Evolutionary conservation across 1,139 yeast genomes (phyloP), one percentile per base, ranked within the genome.

Genomic region (Magnusiomyces suaveolens): DNA sequence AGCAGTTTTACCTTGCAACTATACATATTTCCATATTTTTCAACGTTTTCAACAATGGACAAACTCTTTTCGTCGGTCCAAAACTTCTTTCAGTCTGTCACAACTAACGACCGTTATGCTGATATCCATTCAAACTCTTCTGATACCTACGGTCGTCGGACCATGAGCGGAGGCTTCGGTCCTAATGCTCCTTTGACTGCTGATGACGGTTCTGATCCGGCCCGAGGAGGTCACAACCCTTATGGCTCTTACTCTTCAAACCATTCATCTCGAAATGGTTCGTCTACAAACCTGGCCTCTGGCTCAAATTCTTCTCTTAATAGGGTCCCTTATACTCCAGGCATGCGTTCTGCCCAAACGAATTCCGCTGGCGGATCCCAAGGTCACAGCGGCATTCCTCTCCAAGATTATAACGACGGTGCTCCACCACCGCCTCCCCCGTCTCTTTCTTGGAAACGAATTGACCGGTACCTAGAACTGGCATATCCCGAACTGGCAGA

Each of bases 401-500:
- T 79, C 63, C 74, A 74, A 60, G 80, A 79, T 58, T 77, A 75
- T 59, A 63, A 61, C 43, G 71, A 71, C 51, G 74, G 74, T 18
- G 79, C 75, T 57, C 86, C 88, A 21, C 87, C 89, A 4, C 78
- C 86, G 54, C 92, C 94, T 8, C 76, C 87, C 14, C 76, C 86
- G 21, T 77, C 77, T 55, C 78, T 84, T 18, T 76, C 88, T 56
- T 86, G 94, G 95, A 80, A 78, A 58, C 75, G 89, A 58, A 76
- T 87, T 60, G 90, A 84, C 63, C 69, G 73, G 46, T 85, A 90
- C 87, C 72, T 85, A 57, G 94, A 85, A 48, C 79, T 79, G 52
- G 84, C 84, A 67, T 87, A 83, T 65, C 92, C 95, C 1, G 95
- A 87, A 67, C 77, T 87, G 55, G 83, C 75, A 51, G 95, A 87